phyloP scores from a whole-genome alignment of 495 filamentous ascomycete species.

The Tuber aestivum region DNA sequence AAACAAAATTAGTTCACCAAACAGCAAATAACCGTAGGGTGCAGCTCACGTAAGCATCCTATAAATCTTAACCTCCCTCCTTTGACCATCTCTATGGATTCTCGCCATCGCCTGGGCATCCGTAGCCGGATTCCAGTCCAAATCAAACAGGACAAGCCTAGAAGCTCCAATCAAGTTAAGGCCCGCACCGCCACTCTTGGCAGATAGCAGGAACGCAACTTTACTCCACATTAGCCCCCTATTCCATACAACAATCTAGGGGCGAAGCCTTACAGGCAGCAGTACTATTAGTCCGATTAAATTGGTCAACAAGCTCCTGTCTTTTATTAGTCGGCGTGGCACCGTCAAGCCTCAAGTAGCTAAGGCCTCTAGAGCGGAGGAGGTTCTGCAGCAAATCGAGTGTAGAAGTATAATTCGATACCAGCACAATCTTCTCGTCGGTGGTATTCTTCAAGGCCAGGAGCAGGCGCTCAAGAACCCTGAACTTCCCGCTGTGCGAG shows the following conservation, averaged over 20 bases:
- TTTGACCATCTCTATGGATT: constrained; percentile 75
- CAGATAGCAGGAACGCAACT: constrained; percentile 71
- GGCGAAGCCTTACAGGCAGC: constrained; percentile 10
- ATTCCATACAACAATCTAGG: constrained; percentile 46
- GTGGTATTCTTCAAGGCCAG: constrained; percentile 57
- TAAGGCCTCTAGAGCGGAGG: constrained; percentile 57
- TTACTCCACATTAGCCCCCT: neutral
- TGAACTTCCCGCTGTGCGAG: constrained; percentile 62
- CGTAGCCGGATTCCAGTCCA: constrained; percentile 79
- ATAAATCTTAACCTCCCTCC: constrained; percentile 65
- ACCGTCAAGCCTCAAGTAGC: constrained; percentile 68
- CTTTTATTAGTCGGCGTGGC: constrained; percentile 62
- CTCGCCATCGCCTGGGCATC: constrained; percentile 82
- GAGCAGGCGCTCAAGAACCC: constrained; percentile 64
- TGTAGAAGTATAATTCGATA: constrained; percentile 77
- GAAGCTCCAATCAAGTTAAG: constrained; percentile 75
- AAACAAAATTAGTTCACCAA: neutral
- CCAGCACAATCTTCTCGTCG: constrained; percentile 69
- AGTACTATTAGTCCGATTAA: constrained; percentile 54
- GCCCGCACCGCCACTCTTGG: constrained; percentile 69
- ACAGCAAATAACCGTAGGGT: neutral
- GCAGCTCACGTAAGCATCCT: constrained; percentile 54
- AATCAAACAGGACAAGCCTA: constrained; percentile 69
- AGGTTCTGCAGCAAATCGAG: constrained; percentile 63
- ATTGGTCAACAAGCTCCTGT: constrained; percentile 68